Percentiles rank a stretch among this genome's conserved stretches.
phyloP scores from a whole-genome alignment of 2,329 filamentous ascomycete species.

The Hypoxylon sp. region DNA sequence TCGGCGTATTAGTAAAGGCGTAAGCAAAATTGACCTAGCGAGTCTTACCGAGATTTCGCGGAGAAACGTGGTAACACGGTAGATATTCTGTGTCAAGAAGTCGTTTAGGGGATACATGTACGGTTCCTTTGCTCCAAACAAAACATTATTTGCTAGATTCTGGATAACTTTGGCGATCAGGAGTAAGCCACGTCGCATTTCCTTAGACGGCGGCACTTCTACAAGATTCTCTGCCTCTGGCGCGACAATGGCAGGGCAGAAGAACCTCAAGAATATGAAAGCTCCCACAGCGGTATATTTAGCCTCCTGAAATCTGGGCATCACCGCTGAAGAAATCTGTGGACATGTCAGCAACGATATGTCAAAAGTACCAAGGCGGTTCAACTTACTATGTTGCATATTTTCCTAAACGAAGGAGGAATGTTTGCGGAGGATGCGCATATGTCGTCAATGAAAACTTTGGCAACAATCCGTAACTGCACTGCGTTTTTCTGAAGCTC shows the following conservation, averaged over 20 bases:
- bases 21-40: background rate
- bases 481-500: conserved; percentile 77
- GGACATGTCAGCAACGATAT: conserved; percentile 31
- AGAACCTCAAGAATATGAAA: conserved; percentile 80
- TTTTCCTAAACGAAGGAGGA: conserved; percentile 75
- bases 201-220: conserved; percentile 72
- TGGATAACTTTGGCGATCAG: conserved; percentile 81
- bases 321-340: conserved; percentile 74
- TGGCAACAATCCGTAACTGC: conserved; percentile 76
- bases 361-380: background rate
- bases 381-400: conserved; percentile 73
- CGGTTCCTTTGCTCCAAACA: conserved; percentile 79
- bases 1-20: conserved; percentile 37
- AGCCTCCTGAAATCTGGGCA: conserved; percentile 75
- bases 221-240: conserved; percentile 79
- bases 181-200: conserved; percentile 77
- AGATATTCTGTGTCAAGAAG: conserved; percentile 78
- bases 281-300: conserved; percentile 81
- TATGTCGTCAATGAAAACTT: conserved; percentile 80
- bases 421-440: conserved; percentile 74
- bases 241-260: conserved; percentile 80
- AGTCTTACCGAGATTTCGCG: conserved; percentile 74
- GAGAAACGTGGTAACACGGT: conserved; percentile 76
- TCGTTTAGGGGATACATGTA: conserved; percentile 81
- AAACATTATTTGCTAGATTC: conserved; percentile 79